Evolutionary conservation across 129 eudicot genomes (phyloP), one percentile per base, ranked within the genome.

Genomic region (Chrysanthemum makinoi): DNA sequence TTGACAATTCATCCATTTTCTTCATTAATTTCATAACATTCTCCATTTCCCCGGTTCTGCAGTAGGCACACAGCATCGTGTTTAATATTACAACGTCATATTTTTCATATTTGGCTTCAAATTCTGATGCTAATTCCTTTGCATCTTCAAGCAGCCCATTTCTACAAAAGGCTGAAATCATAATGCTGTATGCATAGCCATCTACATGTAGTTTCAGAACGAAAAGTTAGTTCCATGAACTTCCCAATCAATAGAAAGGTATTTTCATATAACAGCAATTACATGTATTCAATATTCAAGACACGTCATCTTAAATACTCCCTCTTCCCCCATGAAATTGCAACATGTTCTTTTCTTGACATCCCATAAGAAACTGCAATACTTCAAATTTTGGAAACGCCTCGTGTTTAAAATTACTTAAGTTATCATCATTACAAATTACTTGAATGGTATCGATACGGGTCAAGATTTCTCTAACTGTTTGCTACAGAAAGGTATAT

Each of bases 121-220:
- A 89, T 68, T 86, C 90, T 66, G 70, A 63, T 61, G 89, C 86
- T 84, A 86, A 57, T 72, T 86, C 77, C 76, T 77, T 89, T 75
- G 98, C 98, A 56, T 89, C 96, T 63, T 92, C 95, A 55, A 89
- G 78, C 24, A 79, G 85, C 60, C 89, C 89, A 16, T 75, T 17
- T 65, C 86, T 85, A 69, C 89, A 85, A 72, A 86, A 79, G 69
- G 98, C 91, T 46, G 96, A 83, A 68, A 92, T 92, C 96, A 92
- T 92, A 60, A 92, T 92, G 72, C 91, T 92, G 86, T 92, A 83
- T 72, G 95, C 73, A 77, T 92, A 92, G 65, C 98, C 98, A 80
- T 89, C 98, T 92, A 82, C 53, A 66, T 12, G 35, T 56, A 33
- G 69, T 72, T 79, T n/a, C 56, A 24, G 50, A 43, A 54, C 22